These are phyloP conservation scores for Candida pseudoviswanathii DNA, from an alignment of 1,139 yeast species.

Conservation along the genomic window DNA sequence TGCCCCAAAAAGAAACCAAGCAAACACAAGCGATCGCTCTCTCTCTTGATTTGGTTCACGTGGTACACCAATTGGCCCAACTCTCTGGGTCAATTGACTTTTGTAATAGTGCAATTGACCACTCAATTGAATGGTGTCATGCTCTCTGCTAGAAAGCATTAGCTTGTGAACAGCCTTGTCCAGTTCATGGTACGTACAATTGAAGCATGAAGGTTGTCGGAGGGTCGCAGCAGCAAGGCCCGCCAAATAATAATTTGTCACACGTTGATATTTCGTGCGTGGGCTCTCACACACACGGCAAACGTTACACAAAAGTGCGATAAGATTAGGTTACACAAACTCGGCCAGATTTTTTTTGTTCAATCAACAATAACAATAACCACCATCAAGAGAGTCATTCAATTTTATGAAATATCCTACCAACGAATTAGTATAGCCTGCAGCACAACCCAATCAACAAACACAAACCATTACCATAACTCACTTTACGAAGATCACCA, in stretches of 20 bases:
- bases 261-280: not conserved
- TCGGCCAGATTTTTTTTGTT: not conserved
- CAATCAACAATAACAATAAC: not conserved
- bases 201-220: too few species aligned
- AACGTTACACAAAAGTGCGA: not conserved
- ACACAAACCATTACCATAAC: not conserved
- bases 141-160: too few species aligned
- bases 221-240: too few species aligned
- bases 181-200: too few species aligned
- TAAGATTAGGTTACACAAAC: not conserved
- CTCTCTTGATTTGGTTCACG: too few species aligned
- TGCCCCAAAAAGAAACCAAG: too few species aligned
- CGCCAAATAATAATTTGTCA: not conserved
- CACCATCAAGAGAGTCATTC: constrained; percentile 1
- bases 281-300: not conserved
- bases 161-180: too few species aligned
- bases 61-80: too few species aligned
- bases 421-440: not conserved
- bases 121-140: too few species aligned
- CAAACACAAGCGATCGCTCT: too few species aligned
- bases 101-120: too few species aligned
- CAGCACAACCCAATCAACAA: not conserved
- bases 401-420: not conserved
- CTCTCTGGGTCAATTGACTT: too few species aligned
- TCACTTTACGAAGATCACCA: not conserved